Evolutionary conservation across 2,329 filamentous ascomycete species (phyloP), one percentile per base, ranked within the genome.

Genomic region (Metarhizium album): DNA sequence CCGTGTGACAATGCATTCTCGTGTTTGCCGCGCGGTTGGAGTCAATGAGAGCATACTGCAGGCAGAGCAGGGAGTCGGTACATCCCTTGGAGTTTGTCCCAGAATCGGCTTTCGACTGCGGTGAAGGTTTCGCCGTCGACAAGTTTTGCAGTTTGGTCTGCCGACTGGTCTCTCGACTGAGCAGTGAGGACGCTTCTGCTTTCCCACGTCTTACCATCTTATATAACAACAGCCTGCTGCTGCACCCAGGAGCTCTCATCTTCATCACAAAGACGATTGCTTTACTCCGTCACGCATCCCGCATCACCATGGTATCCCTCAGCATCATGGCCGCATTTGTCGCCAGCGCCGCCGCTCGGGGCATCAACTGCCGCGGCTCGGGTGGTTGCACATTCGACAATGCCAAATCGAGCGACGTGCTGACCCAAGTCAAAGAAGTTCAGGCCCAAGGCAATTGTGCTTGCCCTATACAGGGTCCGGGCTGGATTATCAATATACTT

Each of bases 361-460:
- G 55, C 47, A 56, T 53, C 35, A 55, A 57, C 48, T 58, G 57
- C 52, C 46, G 54, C 33, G 55, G 52, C 37, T 57, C 57, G 4
- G 57, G 51, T 18, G 47, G 16, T 14, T 58, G 56, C 49, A 46
- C 18, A 2, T 35, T 54, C 37, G 56, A 54, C 42, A 16, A 53
- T 13, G 54, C 55, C 13, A 49, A 45, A 14, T 16, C 55, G 40
- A 46, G 24, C 4, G 48, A 52, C 16, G 50, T 56, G 24, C 20
- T 52, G 35, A 54, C 45, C 5, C 53, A 54, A 35, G 42, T 56
- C 11, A 47, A 49, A n/a, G 51, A 55, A 18, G 18, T 55, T 20
- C 24, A 29, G 11, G 54, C 53, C 22, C 23, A 31, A 1, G 55
- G 54, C 2, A 50, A 53, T 33, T 58, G 56, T 42, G 47, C 4